Evolutionary conservation across 768 basidiomycete species (phyloP), one percentile per base, ranked within the genome.

Genomic region (Russula olivacea): DNA sequence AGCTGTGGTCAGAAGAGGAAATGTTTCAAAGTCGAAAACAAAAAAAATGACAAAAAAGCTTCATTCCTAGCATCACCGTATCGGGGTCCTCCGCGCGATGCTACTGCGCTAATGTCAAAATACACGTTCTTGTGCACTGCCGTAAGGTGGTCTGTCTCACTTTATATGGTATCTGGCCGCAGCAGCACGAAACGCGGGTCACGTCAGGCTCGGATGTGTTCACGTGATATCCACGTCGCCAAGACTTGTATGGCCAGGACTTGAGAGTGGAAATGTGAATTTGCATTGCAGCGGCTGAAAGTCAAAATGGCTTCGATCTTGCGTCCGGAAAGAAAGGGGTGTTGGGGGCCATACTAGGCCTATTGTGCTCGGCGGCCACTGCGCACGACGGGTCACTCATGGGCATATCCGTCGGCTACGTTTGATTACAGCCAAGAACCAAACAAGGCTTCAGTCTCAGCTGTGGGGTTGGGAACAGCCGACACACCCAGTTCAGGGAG

Each of bases 81-180:
- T 34, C 11, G 11, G 34, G 10, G 89, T 4, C 88, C 90, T 6
- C 80, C 77, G 0, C 74, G 76, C 0, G 86, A 86, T 45, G 91
- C 74, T 21, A 90, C 76, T 80, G 88, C 87, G 45, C 89, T n/a
- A 10, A 53, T n/a, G n/a, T n/a, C n/a, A n/a, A n/a, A n/a, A 68
- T 81, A 90, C 12, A 90, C 88, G 66, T 91, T 91, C 55, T 76
- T 70, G 66, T 90, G 89, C 11, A 86, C 81, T 0, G 88, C 76
- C 0, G 87, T 78, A 55, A 92, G 78, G 72, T 91, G 91, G 8
- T 86, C 88, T 7, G 88, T 88, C 62, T 91, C 89, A 45, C 85
- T 4, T 83, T 87, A 71, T 81, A 91, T 0, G 90, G 90, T 91
- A 92, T 19, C 84, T 80, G 4, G 87, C 79, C 91, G 90, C 28